Evolutionary conservation across 495 filamentous ascomycete species (phyloP).

Genomic region (Darksidea phi): DNA sequence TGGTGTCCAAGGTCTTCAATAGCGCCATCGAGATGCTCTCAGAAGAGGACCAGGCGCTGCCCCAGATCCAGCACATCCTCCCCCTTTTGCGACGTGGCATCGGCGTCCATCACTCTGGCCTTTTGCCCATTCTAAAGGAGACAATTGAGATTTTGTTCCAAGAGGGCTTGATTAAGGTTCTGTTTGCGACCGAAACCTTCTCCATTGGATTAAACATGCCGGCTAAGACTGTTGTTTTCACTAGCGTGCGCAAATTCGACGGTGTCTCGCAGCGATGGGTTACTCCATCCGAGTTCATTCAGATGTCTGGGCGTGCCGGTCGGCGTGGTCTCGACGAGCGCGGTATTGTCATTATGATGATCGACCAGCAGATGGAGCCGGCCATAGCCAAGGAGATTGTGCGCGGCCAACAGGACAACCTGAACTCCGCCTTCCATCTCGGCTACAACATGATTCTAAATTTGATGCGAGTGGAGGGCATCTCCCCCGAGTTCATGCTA

Average conservation of each 20-base stretch:
- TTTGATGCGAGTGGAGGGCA: constrained; percentile 89
- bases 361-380: constrained; percentile 96
- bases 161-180: constrained; percentile 93
- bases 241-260: constrained; percentile 91
- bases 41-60: constrained; percentile 81
- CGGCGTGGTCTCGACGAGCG: constrained; percentile 96
- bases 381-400: constrained; percentile 89
- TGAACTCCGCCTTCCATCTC: constrained; percentile 96
- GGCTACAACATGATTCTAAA: constrained; percentile 99
- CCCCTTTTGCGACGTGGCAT: constrained; percentile 88
- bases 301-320: constrained; percentile 96
- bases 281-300: constrained; percentile 93
- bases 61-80: constrained; percentile 87
- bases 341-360: constrained; percentile 99
- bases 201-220: constrained; percentile 99
- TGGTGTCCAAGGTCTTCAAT: constrained; percentile 90
- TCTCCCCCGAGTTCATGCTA: constrained; percentile 95
- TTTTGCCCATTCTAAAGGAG: constrained; percentile 95
- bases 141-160: constrained; percentile 99
- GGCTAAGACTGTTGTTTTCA: constrained; percentile 97
- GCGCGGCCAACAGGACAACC: constrained; percentile 88
- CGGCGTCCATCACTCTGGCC: constrained; percentile 93
- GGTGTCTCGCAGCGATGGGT: constrained; percentile 79
- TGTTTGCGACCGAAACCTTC: constrained; percentile 98
- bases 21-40: constrained; percentile 88